phyloP scores from a whole-genome alignment of 2,329 filamentous ascomycete genomes.

The Mollisia scopiformis region DNA sequence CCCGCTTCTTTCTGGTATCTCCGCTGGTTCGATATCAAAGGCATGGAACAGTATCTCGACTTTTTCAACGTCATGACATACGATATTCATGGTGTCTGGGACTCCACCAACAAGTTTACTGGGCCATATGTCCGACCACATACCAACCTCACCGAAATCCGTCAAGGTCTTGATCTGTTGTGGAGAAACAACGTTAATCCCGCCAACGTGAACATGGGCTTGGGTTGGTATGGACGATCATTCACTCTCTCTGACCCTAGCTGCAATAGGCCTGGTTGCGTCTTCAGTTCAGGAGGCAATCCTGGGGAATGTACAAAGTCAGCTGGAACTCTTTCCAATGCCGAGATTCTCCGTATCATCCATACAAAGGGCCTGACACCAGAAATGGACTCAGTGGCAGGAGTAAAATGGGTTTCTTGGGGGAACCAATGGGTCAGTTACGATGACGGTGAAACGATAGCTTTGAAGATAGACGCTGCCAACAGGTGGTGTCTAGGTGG shows the following conservation, averaged over 20 bases:
- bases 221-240: constrained; percentile 48
- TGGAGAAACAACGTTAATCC: constrained; percentile 48
- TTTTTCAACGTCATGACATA: constrained; percentile 38
- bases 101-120: constrained; percentile 25
- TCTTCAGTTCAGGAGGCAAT: constrained; percentile 23
- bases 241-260: constrained; percentile 28
- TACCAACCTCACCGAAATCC: constrained; percentile 52
- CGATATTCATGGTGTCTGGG: constrained; percentile 37
- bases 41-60: constrained; percentile 29
- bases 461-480: constrained; percentile 38
- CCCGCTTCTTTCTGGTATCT: constrained; percentile 37
- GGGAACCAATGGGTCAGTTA: constrained; percentile 44
- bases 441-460: constrained; percentile 41
- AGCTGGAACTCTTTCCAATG: constrained; percentile 38
- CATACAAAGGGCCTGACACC: not conserved
- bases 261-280: constrained; percentile 29
- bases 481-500: constrained; percentile 38
- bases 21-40: constrained; percentile 33
- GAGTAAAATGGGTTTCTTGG: constrained; percentile 40
- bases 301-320: constrained; percentile 9
- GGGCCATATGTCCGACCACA: constrained; percentile 41
- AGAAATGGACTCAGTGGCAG: constrained; percentile 26
- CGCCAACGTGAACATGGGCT: constrained; percentile 45
- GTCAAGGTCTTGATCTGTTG: constrained; percentile 44
- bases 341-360: constrained; percentile 39